These are phyloP conservation scores for Colletotrichum lindemuthianum DNA, from an alignment of 2,329 filamentous ascomycete genomes.

Conservation along the genomic window DNA sequence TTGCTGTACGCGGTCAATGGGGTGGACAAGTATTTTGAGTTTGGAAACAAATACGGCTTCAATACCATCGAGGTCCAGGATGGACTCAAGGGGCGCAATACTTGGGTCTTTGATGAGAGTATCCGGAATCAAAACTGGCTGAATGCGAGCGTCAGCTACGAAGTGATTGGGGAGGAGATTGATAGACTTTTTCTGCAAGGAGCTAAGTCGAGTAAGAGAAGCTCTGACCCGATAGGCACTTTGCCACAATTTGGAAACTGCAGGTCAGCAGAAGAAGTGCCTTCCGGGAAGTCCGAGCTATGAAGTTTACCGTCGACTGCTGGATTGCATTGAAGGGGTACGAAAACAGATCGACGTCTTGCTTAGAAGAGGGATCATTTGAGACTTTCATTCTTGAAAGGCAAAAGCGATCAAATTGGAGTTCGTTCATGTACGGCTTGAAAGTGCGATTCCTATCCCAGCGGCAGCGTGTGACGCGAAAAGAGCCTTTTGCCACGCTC, in stretches of 20 bases:
- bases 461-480: no score
- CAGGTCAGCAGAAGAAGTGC: background rate
- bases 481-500: no score
- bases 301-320: no score
- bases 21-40: constrained; percentile 47
- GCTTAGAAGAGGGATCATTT: no score
- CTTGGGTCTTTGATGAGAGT: constrained; percentile 50
- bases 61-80: constrained; percentile 46
- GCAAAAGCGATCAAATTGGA: no score
- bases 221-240: constrained; percentile 2
- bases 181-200: constrained; percentile 44
- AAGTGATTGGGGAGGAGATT: constrained; percentile 41
- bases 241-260: constrained; percentile 17
- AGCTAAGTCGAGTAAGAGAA: constrained; percentile 32
- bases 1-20: constrained; percentile 52
- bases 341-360: no score
- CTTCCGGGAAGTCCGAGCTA: no score
- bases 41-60: constrained; percentile 50
- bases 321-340: no score
- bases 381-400: no score
- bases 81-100: constrained; percentile 50
- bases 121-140: constrained; percentile 53
- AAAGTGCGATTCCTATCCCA: no score
- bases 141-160: constrained; percentile 42
- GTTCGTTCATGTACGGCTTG: no score